Evolutionary conservation across 192 early-diverging fungal species (phyloP).

Genomic region (Coemansia sp.): DNA sequence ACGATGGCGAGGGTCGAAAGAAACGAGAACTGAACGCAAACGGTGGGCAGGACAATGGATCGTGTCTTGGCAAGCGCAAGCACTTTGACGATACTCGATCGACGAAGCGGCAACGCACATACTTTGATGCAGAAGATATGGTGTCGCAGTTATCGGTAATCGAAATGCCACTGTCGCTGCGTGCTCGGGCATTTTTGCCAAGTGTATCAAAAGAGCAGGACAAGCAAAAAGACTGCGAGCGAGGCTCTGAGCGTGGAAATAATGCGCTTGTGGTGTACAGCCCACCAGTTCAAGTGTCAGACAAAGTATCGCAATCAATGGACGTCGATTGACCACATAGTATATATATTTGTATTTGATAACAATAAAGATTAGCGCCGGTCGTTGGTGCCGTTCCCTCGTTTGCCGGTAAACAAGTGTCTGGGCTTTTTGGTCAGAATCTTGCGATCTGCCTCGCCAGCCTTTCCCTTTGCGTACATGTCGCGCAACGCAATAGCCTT

Average conservation of each 20-base stretch:
- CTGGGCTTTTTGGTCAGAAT: slow-evolving; percentile 94
- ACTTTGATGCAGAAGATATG: neutral
- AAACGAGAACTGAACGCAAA: too few species aligned
- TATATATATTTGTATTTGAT: too few species aligned
- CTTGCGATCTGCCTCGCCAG: slow-evolving; percentile 92
- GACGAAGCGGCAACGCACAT: neutral
- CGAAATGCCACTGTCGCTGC: slow-evolving; percentile 9
- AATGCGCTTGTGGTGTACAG: slow-evolving; percentile 21
- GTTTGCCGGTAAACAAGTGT: slow-evolving; percentile 95
- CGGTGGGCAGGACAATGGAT: neutral
- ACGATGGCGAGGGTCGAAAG: neutral
- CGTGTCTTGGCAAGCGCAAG: slow-evolving; percentile 1
- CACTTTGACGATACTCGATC: neutral
- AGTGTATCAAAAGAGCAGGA: neutral
- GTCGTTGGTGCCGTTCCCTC: slow-evolving; percentile 75
- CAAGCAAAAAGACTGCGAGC: neutral
- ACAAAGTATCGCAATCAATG: slow-evolving; percentile 9
- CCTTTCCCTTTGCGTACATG: slow-evolving; percentile 72
- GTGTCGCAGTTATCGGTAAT: slow-evolving; percentile 10
- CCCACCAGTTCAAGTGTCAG: neutral
- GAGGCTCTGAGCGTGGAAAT: too few species aligned
- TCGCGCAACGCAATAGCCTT: slow-evolving; percentile 71
- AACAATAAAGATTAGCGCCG: slow-evolving; percentile 59
- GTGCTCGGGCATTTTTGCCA: slow-evolving; percentile 10
- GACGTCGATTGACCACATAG: slow-evolving; percentile 20